Base-by-base conservation (phyloP, 176 grass and related monocot genomes). In the Bromus sterilis region DNA sequence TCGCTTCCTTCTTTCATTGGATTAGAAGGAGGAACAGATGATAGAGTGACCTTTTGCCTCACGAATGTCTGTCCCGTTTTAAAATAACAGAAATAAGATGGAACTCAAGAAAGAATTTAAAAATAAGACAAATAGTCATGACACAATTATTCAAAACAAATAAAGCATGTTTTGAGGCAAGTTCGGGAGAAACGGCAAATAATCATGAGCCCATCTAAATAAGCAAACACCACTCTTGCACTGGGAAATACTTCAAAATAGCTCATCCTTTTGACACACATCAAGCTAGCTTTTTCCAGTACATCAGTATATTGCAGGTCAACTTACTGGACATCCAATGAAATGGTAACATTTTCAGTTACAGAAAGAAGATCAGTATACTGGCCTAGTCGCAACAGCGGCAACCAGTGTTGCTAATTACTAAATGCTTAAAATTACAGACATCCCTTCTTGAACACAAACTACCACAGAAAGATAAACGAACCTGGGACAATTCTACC, bases 51-150 rank as follows among this genome's bases (percentile, higher is more conserved):
- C 90, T 93, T 99, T 83, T 99, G 96, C 80, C 96, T 82, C 93
- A 99, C 82, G 80, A 99, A 93, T 65, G 96, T 99, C 96, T 99
- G 96, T 77, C 79, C 68, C 86, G 93, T 89, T 86, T 88, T 84
- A 78, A 39, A 86, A 86, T 81, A 77, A 86, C 57, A 75, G 40
- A 86, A 83, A 37, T 49, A 83, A 89, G 39, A 86, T 59, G 25
- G 25, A 71, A 56, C 58, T 84, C 72, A 6, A 80, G 32, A 73
- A 67, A 82, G 15, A 70, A 62, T 53, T 76, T 63, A 72, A 78
- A 7, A 44, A 26, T 43, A 66, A 44, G 31, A 44, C 33, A 15
- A 58, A 33, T 60, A 84, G 70, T 53, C 59, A 21, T 30, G 48
- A 74, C 68, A 71, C 39, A 7, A 23, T 29, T 71, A 71, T 71